Evolutionary conservation across 495 filamentous ascomycete species (phyloP), one percentile per base, ranked within the genome.

Genomic region (Apiosordaria backusii): DNA sequence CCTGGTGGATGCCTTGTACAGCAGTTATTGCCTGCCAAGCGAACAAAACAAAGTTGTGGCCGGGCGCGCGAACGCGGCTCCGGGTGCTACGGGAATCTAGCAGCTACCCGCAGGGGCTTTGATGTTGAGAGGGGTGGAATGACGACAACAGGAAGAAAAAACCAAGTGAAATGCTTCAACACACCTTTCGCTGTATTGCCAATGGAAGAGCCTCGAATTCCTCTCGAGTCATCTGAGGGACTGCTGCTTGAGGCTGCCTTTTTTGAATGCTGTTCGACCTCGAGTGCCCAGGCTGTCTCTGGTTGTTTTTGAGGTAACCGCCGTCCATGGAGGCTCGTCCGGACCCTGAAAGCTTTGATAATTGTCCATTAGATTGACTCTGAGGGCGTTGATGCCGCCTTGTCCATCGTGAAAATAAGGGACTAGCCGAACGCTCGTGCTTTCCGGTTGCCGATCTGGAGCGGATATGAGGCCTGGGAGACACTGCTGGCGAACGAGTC

Each of bases 181-280:
- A 72, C 75, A 85, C 85, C 79, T 86, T 87, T 69, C 84, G 77
- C 65, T 83, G 78, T 23, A 87, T 80, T 5, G 84, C 81, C 54
- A 84, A 71, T n/a, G 86, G 86, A 72, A 87, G 74, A 61, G 80
- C 80, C 65, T 86, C 82, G 57, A 77, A 77, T 61, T 77, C 74
- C 53, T 77, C 74, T 19, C 70, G 65, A 16, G 75, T 76, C 72
- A 77, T 73, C 63, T 76, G 75, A 50, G 75, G 75, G 19, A 72
- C 70, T 6, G 59, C 61, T 18, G 67, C 26, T 60, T 72, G 72
- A 9, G 71, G 50, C 52, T 70, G 69, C 60, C 68, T 66, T 65
- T 67, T 72, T 61, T 73, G 66, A 19, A 68, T 64, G 62, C 66
- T 73, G 59, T 57, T 68, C 25, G 69, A 68, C 61, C 73, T 72